These are phyloP conservation scores for Penicillium manginii DNA, from an alignment of 495 filamentous ascomycete species.

Conservation along the genomic window DNA sequence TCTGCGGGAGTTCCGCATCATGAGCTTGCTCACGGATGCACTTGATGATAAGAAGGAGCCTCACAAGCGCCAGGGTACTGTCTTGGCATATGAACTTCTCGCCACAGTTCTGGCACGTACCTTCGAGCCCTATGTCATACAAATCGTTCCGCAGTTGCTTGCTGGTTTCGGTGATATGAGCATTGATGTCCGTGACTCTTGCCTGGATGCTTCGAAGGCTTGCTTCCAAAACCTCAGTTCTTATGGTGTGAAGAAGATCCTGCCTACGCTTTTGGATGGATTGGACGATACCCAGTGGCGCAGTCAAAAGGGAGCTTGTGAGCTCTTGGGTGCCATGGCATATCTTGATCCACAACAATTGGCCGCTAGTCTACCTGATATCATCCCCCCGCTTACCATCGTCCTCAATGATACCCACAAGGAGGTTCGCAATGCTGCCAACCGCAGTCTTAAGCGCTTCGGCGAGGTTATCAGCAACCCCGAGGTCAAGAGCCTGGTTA, in stretches of 20 bases:
- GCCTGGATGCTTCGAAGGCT: constrained; percentile 88
- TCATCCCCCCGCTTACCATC: constrained; percentile 91
- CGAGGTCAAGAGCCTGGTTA: constrained; percentile 88
- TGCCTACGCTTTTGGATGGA: constrained; percentile 89
- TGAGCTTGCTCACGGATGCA: constrained; percentile 74
- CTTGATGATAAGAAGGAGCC: constrained; percentile 91
- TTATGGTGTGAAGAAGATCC: constrained; percentile 90
- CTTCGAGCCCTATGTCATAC: constrained; percentile 96
- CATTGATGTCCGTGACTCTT: constrained; percentile 87
- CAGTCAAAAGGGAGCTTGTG: constrained; percentile 97
- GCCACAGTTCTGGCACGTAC: constrained; percentile 81
- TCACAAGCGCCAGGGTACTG: constrained; percentile 84
- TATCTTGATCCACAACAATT: constrained; percentile 95
- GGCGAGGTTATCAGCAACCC: constrained; percentile 98
- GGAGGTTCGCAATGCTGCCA: constrained; percentile 88
- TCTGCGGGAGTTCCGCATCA: constrained; percentile 81
- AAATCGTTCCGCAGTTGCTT: constrained; percentile 89
- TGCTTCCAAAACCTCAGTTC: constrained; percentile 93
- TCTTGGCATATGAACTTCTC: constrained; percentile 88
- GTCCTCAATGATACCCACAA: constrained; percentile 98
- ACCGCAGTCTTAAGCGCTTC: constrained; percentile 94
- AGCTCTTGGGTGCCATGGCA: constrained; percentile 95
- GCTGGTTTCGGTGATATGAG: constrained; percentile 86
- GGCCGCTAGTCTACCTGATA: constrained; percentile 87
- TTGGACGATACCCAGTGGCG: constrained; percentile 96